phyloP scores from a whole-genome alignment of 352 stramenopile species.

The Globisporangium cederbergense region DNA sequence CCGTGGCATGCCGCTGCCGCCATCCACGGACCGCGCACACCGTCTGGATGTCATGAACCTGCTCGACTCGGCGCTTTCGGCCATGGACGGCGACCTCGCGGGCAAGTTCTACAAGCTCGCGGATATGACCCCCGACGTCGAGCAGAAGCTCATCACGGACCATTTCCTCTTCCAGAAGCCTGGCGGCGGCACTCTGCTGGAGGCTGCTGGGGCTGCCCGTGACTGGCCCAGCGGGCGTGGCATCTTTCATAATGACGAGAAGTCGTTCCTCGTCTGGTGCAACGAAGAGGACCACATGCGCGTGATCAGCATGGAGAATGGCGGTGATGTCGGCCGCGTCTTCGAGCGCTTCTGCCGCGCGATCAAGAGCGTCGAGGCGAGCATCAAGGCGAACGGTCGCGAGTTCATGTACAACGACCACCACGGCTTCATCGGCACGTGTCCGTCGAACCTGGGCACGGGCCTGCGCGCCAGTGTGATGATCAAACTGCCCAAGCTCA shows the following conservation, averaged over 20 bases:
- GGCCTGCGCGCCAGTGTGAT: slow-evolving; percentile 86
- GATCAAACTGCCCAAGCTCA: slow-evolving; percentile 88
- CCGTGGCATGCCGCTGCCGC: slow-evolving; percentile 71
- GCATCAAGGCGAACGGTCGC: slow-evolving; percentile 59
- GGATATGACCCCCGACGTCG: slow-evolving; percentile 69
- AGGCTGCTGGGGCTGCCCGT: slow-evolving; percentile 55
- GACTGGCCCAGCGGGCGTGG: slow-evolving; percentile 74
- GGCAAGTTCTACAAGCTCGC: slow-evolving; percentile 84
- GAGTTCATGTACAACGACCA: slow-evolving; percentile 79
- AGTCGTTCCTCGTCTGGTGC: slow-evolving; percentile 84
- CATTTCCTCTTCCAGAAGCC: slow-evolving; percentile 88
- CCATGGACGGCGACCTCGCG: slow-evolving; percentile 63
- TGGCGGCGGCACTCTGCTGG: slow-evolving; percentile 61
- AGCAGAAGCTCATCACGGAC: slow-evolving; percentile 69
- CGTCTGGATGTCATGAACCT: slow-evolving; percentile 85
- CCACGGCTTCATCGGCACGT: slow-evolving; percentile 85
- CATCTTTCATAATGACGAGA: slow-evolving; percentile 80
- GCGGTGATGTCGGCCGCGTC: slow-evolving; percentile 65
- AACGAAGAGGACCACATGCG: slow-evolving; percentile 83
- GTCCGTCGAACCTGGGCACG: slow-evolving; percentile 88
- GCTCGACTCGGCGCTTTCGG: slow-evolving; percentile 71
- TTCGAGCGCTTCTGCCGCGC: slow-evolving; percentile 77
- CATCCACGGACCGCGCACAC: slow-evolving; percentile 74
- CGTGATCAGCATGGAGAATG: slow-evolving; percentile 84
- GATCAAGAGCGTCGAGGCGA: slow-evolving; percentile 74